Evolutionary conservation across 148 eudicot species (phyloP).

Genomic region (Diospyros kaki): DNA sequence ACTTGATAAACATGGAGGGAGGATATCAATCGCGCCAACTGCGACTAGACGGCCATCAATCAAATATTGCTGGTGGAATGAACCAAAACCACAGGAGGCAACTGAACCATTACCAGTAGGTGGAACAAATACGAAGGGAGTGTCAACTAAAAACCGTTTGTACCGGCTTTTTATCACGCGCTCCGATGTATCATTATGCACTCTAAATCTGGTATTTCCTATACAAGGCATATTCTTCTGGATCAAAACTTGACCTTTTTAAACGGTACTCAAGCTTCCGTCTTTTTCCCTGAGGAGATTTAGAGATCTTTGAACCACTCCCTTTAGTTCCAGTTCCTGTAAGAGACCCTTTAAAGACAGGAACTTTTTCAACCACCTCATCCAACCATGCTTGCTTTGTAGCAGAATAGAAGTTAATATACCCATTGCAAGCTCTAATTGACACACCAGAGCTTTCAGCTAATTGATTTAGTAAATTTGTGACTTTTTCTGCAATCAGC

Average conservation of each 20-base stretch:
- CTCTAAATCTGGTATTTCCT: constrained; percentile 67
- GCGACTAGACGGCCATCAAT: constrained; percentile 86
- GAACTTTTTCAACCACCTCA: constrained; percentile 22
- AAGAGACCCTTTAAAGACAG: constrained; percentile 23
- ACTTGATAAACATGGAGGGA: constrained; percentile 93
- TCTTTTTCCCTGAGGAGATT: constrained; percentile 26
- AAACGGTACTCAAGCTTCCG: constrained; percentile 59
- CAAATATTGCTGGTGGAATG: constrained; percentile 92
- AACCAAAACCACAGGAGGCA: constrained; percentile 95
- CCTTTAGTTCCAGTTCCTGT: constrained; percentile 26
- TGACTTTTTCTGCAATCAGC: constrained; percentile 57
- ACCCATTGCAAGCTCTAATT: constrained; percentile 87
- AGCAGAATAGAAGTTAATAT: constrained; percentile 73
- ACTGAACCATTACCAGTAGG: constrained; percentile 51
- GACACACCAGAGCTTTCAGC: constrained; percentile 40
- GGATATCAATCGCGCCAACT: constrained; percentile 95
- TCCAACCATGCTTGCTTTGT: constrained; percentile 25
- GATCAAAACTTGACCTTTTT: constrained; percentile 78
- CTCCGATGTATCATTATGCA: constrained; percentile 74
- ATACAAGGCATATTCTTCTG: constrained; percentile 81
- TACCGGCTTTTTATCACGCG: constrained; percentile 66
- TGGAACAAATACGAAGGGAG: constrained; percentile 69
- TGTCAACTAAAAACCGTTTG: constrained; percentile 74
- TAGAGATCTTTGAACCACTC: constrained; percentile 18
- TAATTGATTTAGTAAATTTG: constrained; percentile 36